Percentiles rank a stretch among this genome's conserved stretches.
Evolutionary conservation across 192 early-diverging fungal species (phyloP).

Genomic region (Phycomyces nitens): DNA sequence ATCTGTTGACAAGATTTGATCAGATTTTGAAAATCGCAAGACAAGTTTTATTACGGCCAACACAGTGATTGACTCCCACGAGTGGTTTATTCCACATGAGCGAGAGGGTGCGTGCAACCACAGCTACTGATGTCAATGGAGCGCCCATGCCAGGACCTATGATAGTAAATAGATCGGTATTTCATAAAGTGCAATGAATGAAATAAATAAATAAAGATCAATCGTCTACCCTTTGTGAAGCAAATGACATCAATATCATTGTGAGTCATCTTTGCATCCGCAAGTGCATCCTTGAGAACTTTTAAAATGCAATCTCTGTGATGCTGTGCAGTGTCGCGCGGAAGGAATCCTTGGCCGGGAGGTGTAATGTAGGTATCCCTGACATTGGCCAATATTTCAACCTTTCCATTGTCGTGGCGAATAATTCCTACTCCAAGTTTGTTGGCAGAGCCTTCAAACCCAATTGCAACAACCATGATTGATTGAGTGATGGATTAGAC

Average conservation of each 20-base stretch:
- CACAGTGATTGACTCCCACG: conserved; percentile 96
- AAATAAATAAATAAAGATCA: not conserved
- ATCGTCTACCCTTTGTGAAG: conserved; percentile 78
- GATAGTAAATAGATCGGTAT: not conserved
- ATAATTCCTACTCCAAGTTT: conserved; percentile 97
- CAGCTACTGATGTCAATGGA: conserved; percentile 85
- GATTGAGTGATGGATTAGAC: no score
- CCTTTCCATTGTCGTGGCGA: conserved; percentile 59
- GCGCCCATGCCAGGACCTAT: conserved; percentile 96
- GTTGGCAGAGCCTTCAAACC: conserved; percentile 91
- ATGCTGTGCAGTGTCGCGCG: conserved; percentile 90
- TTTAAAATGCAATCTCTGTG: conserved; percentile 75
- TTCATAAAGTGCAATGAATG: not conserved
- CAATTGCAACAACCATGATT: conserved; percentile 50
- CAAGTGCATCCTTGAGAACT: conserved; percentile 74
- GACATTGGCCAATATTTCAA: conserved; percentile 81
- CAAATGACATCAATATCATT: conserved; percentile 88
- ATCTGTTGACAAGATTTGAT: conserved; percentile 41
- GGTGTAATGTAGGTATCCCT: conserved; percentile 96
- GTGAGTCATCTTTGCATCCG: conserved; percentile 67
- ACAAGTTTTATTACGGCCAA: conserved; percentile 68
- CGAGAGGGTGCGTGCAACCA: conserved; percentile 89
- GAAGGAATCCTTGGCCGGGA: conserved; percentile 92
- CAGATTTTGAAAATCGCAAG: not conserved
- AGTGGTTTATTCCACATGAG: conserved; percentile 91